Percentiles rank a stretch among this genome's conserved stretches.
Conservation (phyloP, 352 stramenopile species). For the Globisporangium uncinulatum region DNA sequence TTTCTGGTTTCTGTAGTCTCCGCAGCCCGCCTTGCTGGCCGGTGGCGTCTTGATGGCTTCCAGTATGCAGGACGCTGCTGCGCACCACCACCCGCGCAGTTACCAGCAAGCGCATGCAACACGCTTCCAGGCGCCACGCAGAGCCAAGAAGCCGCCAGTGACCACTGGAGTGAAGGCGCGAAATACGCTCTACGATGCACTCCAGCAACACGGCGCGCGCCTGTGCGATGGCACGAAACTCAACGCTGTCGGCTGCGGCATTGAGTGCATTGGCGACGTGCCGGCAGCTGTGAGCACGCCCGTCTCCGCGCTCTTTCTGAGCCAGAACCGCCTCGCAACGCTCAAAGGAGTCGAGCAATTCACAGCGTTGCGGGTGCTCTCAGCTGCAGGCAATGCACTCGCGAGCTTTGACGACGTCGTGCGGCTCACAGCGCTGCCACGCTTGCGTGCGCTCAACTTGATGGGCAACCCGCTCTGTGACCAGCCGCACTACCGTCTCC, state of each 20-base stretch:
- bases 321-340: slow-evolving; percentile 60
- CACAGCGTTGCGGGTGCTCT: slow-evolving; percentile 44
- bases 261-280: slow-evolving; percentile 43
- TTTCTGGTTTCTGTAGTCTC: no score
- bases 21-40: no score
- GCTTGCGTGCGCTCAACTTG: slow-evolving; percentile 63
- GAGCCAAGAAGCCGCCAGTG: not conserved
- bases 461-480: slow-evolving; percentile 70
- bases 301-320: slow-evolving; percentile 69
- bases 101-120: slow-evolving; percentile 8
- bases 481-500: slow-evolving; percentile 64
- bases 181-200: slow-evolving; percentile 59
- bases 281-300: slow-evolving; percentile 34
- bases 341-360: slow-evolving; percentile 68
- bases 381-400: slow-evolving; percentile 55
- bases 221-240: slow-evolving; percentile 71
- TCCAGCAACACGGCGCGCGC: slow-evolving; percentile 64
- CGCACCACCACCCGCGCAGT: not conserved
- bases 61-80: slow-evolving; percentile 8
- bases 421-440: slow-evolving; percentile 25
- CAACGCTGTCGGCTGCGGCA: slow-evolving; percentile 57
- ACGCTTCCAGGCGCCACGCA: not conserved
- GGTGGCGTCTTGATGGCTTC: not conserved
- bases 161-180: not conserved
- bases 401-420: slow-evolving; percentile 34